Percentiles rank a stretch among this genome's conserved stretches.
Evolutionary conservation across 257 asterid genomes (phyloP).

Genomic region (Cynanchum wilfordii): DNA sequence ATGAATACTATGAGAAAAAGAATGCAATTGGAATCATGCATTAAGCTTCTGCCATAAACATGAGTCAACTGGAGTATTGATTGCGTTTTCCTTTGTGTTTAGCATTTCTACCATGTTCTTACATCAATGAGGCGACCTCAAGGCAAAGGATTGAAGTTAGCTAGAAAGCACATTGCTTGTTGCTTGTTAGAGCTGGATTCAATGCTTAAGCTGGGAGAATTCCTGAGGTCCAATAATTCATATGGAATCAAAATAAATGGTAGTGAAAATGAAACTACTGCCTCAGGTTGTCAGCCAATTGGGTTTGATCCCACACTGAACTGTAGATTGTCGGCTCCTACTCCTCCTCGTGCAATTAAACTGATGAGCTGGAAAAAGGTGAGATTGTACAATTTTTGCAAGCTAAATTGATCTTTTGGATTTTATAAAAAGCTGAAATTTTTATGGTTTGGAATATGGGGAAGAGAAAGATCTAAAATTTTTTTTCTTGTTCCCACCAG

Average conservation of each 20-base stretch:
- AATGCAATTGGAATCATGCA: background rate
- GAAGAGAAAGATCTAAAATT: background rate
- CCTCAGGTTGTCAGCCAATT: conserved; percentile 84
- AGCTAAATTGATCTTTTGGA: background rate
- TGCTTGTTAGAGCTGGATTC: conserved; percentile 81
- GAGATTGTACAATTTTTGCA: conserved; percentile 24
- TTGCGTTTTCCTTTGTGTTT: conserved; percentile 30
- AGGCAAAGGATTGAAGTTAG: conserved; percentile 96
- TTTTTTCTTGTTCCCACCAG: conserved; percentile 34
- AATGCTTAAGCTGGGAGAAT: conserved; percentile 67
- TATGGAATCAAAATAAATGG: conserved; percentile 31
- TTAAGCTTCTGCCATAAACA: background rate
- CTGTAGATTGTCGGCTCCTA: conserved; percentile 92
- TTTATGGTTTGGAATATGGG: background rate
- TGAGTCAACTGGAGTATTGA: conserved; percentile 23
- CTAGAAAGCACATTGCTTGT: conserved; percentile 76
- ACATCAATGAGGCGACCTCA: conserved; percentile 85
- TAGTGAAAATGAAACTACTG: conserved; percentile 64
- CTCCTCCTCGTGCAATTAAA: conserved; percentile 90
- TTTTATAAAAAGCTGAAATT: conserved; percentile 1
- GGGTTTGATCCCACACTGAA: conserved; percentile 94
- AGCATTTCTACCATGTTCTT: conserved; percentile 84
- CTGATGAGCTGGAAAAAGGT: conserved; percentile 90
- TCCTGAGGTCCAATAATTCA: conserved; percentile 44
- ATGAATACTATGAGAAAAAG: background rate